Conservation (phyloP, 2,329 filamentous ascomycete genomes). For the Fusarium musae region DNA sequence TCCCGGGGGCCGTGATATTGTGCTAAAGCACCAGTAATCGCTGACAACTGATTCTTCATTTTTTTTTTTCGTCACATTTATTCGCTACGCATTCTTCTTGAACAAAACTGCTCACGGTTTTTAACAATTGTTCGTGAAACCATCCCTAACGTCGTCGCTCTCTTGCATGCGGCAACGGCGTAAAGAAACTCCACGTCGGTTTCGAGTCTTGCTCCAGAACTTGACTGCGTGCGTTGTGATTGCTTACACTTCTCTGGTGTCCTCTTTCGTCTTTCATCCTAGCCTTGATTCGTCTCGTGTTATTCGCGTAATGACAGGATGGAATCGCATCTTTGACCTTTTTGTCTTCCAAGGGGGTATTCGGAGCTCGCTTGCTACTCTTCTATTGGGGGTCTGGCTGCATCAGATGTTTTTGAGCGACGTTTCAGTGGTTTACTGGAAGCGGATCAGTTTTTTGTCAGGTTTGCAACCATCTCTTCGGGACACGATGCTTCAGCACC, state of each 20-base stretch:
- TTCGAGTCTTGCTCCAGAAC: no score
- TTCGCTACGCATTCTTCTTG: rapidly evolving
- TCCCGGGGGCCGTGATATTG: no score
- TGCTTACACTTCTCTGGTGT: no score
- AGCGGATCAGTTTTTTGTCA: neutral
- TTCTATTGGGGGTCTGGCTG: neutral
- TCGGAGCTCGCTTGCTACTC: rapidly evolving
- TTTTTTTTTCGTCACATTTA: neutral
- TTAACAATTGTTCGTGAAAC: neutral
- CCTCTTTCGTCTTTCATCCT: neutral
- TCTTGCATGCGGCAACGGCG: rapidly evolving
- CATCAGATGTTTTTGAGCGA: no score
- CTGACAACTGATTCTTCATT: no score
- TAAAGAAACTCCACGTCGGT: no score
- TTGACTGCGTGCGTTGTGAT: neutral
- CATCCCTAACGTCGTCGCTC: neutral
- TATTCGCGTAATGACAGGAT: rapidly evolving
- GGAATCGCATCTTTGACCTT: no score
- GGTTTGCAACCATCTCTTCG: rapidly evolving
- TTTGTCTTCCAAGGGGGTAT: no score
- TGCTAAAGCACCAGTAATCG: neutral
- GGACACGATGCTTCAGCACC: rapidly evolving
- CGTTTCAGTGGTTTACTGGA: rapidly evolving
- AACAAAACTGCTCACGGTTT: rapidly evolving
- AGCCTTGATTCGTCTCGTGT: no score